phyloP scores from a whole-genome alignment of 2,329 filamentous ascomycete genomes.

The Pseudogymnoascus verrucosus region DNA sequence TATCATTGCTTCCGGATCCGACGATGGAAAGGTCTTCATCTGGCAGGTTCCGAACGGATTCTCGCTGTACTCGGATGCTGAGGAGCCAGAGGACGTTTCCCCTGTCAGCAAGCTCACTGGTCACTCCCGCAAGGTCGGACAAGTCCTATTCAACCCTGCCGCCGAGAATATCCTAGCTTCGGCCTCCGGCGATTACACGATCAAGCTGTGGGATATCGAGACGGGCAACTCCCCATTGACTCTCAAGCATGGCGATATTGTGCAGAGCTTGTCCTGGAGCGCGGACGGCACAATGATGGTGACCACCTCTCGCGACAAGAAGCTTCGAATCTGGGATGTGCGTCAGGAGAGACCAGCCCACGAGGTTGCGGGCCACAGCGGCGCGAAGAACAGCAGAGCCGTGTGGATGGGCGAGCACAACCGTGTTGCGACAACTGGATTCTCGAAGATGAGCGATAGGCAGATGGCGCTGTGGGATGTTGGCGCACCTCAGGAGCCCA shows the following conservation, averaged over 20 bases:
- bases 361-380: constrained; percentile 76
- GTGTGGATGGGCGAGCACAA: constrained; percentile 98
- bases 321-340: constrained; percentile 94
- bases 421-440: constrained; percentile 90
- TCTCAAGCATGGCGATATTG: constrained; percentile 82
- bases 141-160: constrained; percentile 94
- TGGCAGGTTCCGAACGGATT: constrained; percentile 92
- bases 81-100: constrained; percentile 73
- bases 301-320: constrained; percentile 96
- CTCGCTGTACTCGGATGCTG: constrained; percentile 73
- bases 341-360: constrained; percentile 83
- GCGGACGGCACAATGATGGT: constrained; percentile 78
- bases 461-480: constrained; percentile 95
- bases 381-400: constrained; percentile 93
- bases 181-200: constrained; percentile 85
- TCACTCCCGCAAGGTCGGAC: constrained; percentile 93
- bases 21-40: constrained; percentile 94
- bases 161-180: constrained; percentile 94
- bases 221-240: constrained; percentile 66
- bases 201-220: constrained; percentile 93
- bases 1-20: constrained; percentile 85
- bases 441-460: constrained; percentile 96
- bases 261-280: constrained; percentile 94
- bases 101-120: constrained; percentile 77
- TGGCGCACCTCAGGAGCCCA: constrained; percentile 67